A percentile compares a stretch with the other conserved stretches of the same genome.
Conservation (phyloP, 305 asterid species). For the Fraxinus nigra region DNA sequence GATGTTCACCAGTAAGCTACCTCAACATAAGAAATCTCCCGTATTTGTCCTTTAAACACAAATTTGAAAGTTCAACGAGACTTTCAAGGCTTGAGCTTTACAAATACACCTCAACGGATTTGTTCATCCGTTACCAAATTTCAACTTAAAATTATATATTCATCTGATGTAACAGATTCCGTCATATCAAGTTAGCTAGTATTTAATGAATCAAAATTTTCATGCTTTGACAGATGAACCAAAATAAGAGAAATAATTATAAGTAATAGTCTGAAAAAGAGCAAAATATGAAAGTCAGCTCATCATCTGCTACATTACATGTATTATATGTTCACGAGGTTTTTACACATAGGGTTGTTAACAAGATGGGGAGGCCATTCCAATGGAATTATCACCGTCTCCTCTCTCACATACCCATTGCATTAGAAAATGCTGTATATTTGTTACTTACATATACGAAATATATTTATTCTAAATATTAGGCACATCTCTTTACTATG, state of each 20-base stretch:
- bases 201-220: background rate
- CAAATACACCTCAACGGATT: background rate
- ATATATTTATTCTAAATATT: background rate
- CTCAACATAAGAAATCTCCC: background rate
- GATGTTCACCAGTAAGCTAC: background rate
- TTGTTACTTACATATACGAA: background rate
- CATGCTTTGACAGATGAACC: background rate
- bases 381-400: background rate
- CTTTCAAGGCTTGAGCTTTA: background rate
- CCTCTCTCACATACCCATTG: background rate
- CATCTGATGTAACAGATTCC: background rate
- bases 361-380: background rate
- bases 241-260: background rate
- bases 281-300: background rate
- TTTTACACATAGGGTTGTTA: background rate
- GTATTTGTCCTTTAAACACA: background rate
- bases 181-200: slow-evolving; percentile 1
- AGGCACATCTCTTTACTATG: background rate
- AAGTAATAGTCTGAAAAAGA: background rate
- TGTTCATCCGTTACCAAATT: background rate
- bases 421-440: background rate
- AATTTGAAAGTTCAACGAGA: background rate
- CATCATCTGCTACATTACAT: background rate
- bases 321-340: background rate
- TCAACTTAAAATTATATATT: background rate